Percentiles rank a stretch among this genome's conserved stretches.
Conservation (phyloP, 2,329 filamentous ascomycete genomes). For the Aspergillus novoparasiticus region DNA sequence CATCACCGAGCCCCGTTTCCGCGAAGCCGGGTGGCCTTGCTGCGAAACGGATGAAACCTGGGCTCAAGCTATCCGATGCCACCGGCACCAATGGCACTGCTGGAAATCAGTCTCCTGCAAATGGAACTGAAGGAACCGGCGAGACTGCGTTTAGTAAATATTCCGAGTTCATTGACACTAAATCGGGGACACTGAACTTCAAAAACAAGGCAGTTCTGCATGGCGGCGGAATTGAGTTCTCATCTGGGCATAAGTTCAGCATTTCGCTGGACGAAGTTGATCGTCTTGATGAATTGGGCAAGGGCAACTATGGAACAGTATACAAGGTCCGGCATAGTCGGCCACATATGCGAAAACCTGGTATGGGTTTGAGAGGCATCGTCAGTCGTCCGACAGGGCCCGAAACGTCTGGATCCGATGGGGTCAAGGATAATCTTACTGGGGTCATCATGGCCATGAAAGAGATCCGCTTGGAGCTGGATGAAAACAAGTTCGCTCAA, state of each 20-base stretch:
- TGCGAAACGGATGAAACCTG: constrained; percentile 51
- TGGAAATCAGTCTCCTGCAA: constrained; percentile 36
- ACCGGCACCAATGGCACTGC: constrained; percentile 51
- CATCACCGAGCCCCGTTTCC: constrained; percentile 38
- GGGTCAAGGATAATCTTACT: constrained; percentile 34
- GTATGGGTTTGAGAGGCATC: constrained; percentile 63
- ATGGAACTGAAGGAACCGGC: constrained; percentile 38
- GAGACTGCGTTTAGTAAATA: constrained; percentile 66
- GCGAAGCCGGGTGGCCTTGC: constrained; percentile 50
- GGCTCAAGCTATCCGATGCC: constrained; percentile 53
- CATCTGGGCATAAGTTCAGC: constrained; percentile 82
- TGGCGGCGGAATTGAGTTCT: constrained; percentile 87
- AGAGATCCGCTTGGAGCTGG: constrained; percentile 91
- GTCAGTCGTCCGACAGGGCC: constrained; percentile 44
- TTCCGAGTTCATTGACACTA: constrained; percentile 83
- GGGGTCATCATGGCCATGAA: constrained; percentile 98
- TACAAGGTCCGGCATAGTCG: constrained; percentile 92
- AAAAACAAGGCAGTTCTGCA: constrained; percentile 90
- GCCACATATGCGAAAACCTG: constrained; percentile 62
- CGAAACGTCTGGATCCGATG: constrained; percentile 20
- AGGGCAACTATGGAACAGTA: constrained; percentile 97
- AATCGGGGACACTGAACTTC: constrained; percentile 89
- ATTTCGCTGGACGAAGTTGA: constrained; percentile 97
- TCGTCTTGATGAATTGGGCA: constrained; percentile 88
- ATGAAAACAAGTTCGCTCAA: constrained; percentile 93